Percentiles rank a stretch among this genome's conserved stretches.
Conservation (phyloP, 306 rosid genomes). For the Vicia sativa region DNA sequence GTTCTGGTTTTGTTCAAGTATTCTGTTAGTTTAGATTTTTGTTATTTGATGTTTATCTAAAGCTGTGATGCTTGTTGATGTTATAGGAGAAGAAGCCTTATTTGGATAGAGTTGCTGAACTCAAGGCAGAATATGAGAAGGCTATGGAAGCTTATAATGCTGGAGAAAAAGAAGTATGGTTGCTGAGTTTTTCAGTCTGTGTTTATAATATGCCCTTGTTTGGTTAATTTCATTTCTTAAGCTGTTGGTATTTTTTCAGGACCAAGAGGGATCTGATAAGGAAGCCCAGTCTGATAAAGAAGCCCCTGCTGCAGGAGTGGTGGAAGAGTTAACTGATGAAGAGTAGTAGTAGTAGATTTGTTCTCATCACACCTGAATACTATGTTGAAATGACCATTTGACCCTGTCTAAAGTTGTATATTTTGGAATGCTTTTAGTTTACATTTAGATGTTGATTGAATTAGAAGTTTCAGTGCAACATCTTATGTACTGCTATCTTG, state of each 20-base stretch:
- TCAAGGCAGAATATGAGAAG: slow-evolving; percentile 69
- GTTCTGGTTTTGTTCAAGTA: background rate
- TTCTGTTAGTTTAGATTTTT: background rate
- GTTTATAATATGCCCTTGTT: background rate
- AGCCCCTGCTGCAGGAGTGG: slow-evolving; percentile 41
- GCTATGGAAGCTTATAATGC: slow-evolving; percentile 50
- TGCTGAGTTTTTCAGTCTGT: background rate
- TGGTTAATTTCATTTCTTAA: background rate
- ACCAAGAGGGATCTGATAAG: slow-evolving; percentile 51
- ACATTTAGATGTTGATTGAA: slow-evolving; percentile 3
- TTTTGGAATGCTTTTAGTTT: slow-evolving; percentile 25
- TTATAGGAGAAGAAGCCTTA: slow-evolving; percentile 80
- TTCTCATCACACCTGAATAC: background rate
- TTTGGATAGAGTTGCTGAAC: slow-evolving; percentile 67
- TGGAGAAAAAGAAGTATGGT: slow-evolving; percentile 55
- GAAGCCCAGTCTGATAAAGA: slow-evolving; percentile 47
- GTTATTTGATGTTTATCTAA: background rate
- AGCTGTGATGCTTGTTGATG: background rate
- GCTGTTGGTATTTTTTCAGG: slow-evolving; percentile 38
- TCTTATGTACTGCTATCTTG: slow-evolving; percentile 25
- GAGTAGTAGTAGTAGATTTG: slow-evolving; percentile 44
- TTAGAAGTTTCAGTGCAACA: slow-evolving; percentile 10
- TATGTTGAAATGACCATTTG: background rate
- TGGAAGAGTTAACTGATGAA: slow-evolving; percentile 54
- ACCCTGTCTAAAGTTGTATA: slow-evolving; percentile 40